These are phyloP conservation scores for Tulasnella sp. DNA, from an alignment of 768 basidiomycete species.

Conservation along the genomic window DNA sequence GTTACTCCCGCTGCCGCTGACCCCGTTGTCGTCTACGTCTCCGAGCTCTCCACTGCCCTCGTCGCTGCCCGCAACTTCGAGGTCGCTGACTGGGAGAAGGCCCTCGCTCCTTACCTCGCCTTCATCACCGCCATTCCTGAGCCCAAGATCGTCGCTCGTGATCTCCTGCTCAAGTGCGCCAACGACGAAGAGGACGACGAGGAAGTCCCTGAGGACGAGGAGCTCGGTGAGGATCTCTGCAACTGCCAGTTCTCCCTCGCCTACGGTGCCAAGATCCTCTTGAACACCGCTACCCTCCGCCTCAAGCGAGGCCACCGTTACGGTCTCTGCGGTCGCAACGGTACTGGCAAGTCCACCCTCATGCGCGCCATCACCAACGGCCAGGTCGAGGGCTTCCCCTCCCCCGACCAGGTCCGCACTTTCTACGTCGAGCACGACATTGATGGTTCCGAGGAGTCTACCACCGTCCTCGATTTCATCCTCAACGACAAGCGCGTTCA, in stretches of 20 bases:
- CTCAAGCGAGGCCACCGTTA: conserved; percentile 99
- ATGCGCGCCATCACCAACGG: conserved; percentile 93
- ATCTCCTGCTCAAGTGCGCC: conserved; percentile 89
- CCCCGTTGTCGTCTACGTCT: conserved; percentile 62
- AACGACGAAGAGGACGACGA: conserved; percentile 66
- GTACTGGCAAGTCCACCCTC: conserved; percentile 94
- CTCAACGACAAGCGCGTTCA: conserved; percentile 77
- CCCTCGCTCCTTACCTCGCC: conserved; percentile 67
- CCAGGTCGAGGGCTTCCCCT: conserved; percentile 98
- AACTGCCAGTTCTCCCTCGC: conserved; percentile 99
- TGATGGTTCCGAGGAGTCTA: conserved; percentile 90
- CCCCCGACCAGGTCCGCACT: conserved; percentile 93
- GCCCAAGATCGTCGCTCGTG: conserved; percentile 60
- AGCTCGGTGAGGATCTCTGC: conserved; percentile 97
- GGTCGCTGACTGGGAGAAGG: conserved; percentile 73
- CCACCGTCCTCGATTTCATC: conserved; percentile 86
- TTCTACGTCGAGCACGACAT: conserved; percentile 99
- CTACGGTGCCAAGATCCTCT: conserved; percentile 96
- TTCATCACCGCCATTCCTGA: conserved; percentile 64
- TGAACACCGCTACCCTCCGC: conserved; percentile 94
- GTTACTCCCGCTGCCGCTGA: conserved; percentile 52
- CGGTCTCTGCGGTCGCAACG: conserved; percentile 97
- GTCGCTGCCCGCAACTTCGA: conserved; percentile 92
- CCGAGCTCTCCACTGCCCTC: conserved; percentile 78
- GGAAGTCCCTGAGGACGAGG: conserved; percentile 77